Evolutionary conservation across 805 yeast species (phyloP).

Genomic region (Wickerhamomyces queroliae): DNA sequence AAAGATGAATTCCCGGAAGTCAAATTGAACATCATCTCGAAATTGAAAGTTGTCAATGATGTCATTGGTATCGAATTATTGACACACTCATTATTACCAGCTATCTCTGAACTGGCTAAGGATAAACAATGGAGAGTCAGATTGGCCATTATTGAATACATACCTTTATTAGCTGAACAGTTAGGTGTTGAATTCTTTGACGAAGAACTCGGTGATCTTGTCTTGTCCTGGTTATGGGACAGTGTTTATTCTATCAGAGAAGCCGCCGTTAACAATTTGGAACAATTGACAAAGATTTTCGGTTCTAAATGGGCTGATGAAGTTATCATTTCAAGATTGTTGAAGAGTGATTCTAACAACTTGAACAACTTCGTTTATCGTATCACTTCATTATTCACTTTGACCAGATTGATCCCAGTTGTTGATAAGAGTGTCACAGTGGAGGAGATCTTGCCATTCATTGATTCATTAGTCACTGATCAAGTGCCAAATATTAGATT

Average conservation of each 20-base stretch:
- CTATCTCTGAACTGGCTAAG: constrained; percentile 91
- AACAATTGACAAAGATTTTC: constrained; percentile 75
- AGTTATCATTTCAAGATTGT: constrained; percentile 74
- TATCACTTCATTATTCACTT: constrained; percentile 83
- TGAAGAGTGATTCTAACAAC: constrained; percentile 36
- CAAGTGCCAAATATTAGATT: constrained; percentile 93
- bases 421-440: constrained; percentile 51
- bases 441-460: constrained; percentile 71
- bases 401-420: constrained; percentile 77
- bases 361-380: constrained; percentile 78
- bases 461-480: constrained; percentile 66
- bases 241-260: constrained; percentile 93
- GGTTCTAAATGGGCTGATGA: constrained; percentile 91
- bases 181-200: constrained; percentile 91
- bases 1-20: constrained; percentile 98
- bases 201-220: constrained; percentile 82
- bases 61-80: constrained; percentile 88
- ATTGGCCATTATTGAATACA: constrained; percentile 92
- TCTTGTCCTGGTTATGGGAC: constrained; percentile 99
- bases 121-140: constrained; percentile 98
- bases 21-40: constrained; percentile 87
- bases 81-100: constrained; percentile 86
- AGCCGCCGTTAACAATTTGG: constrained; percentile 86
- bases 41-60: constrained; percentile 86
- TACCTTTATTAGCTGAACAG: constrained; percentile 91